Evolutionary conservation across 768 basidiomycete genomes (phyloP), one percentile per base, ranked within the genome.

Genomic region (Peribolospora baueri): DNA sequence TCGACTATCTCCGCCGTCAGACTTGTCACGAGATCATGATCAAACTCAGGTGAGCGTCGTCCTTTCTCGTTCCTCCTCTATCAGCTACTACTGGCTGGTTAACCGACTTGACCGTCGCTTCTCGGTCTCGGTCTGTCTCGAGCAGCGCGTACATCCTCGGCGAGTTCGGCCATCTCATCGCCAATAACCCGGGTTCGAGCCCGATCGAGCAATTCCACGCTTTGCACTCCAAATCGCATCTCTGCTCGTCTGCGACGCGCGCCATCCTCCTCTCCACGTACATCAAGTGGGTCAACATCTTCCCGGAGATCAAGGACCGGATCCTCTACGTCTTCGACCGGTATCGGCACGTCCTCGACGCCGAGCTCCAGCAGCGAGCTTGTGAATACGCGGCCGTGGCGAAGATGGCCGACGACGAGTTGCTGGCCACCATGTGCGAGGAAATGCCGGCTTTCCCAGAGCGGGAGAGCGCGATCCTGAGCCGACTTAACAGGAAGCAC

Each of bases 271-370:
- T 98, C 42, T 91, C 93, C 8, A 95, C 93, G 0, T 98, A 98
- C 66, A 81, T 95, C 71, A 98, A 98, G 75, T 97, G 91, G 91
- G 87, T 93, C 59, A 98, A 98, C 66, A 84, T 98, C 55, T 98
- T 97, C 68, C 93, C 93, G 14, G 93, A 98, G 67, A 93, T 98
- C 70, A 93, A 90, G 62, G 75, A 80, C 5, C 88, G 95, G 61
- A 76, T 98, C 39, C 63, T 95, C 65, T 83, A 81, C 66, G 86
- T 97, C 62, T 93, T 98, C 62, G 88, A 95, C 62, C 84, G 88
- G 11, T 97, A 93, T 65, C 80, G 87, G n/a, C 86, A 91, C 63
- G 85, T 95, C 48, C 77, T 98, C 10, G 93, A 98, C 67, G 80
- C 88, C 13, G 93, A 98, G 64, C 73, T 98, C 3, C 93, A 98